phyloP scores from a whole-genome alignment of 768 basidiomycete genomes.

The Pleurotus giganteus region DNA sequence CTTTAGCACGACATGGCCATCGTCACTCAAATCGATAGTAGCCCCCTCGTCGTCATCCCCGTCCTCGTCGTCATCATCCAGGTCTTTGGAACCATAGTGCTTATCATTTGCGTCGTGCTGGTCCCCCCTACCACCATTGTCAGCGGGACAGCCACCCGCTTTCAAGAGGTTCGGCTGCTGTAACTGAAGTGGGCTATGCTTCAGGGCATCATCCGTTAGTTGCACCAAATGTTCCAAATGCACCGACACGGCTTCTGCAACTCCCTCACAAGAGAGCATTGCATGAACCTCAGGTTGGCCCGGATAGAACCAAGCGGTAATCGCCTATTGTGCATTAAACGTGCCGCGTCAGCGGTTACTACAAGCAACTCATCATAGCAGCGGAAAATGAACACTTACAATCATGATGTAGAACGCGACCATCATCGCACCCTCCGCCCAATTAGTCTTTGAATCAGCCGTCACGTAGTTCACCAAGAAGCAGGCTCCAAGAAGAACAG shows the following conservation, averaged over 20 bases:
- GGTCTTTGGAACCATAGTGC: neutral
- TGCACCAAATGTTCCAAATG: neutral
- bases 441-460: conserved; percentile 76
- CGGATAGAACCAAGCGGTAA: conserved; percentile 66
- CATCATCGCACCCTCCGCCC: conserved; percentile 70
- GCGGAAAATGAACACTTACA: conserved; percentile 28
- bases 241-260: conserved; percentile 27
- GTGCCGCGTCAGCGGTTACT: neutral
- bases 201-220: neutral
- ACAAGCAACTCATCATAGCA: neutral
- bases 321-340: conserved; percentile 33
- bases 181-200: no score
- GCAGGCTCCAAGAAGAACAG: conserved; percentile 59
- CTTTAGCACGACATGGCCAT: neutral
- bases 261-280: conserved; percentile 40
- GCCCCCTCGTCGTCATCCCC: neutral
- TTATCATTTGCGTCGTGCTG: neutral
- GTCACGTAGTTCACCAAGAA: conserved; percentile 82
- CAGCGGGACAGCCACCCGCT: neutral
- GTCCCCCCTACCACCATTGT: neutral
- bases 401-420: conserved; percentile 69
- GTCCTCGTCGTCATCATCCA: neutral
- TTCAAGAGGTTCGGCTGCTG: neutral
- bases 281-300: conserved; percentile 50
- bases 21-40: neutral